Evolutionary conservation across 345 rosid species (phyloP).

Genomic region (Firmiana major): DNA sequence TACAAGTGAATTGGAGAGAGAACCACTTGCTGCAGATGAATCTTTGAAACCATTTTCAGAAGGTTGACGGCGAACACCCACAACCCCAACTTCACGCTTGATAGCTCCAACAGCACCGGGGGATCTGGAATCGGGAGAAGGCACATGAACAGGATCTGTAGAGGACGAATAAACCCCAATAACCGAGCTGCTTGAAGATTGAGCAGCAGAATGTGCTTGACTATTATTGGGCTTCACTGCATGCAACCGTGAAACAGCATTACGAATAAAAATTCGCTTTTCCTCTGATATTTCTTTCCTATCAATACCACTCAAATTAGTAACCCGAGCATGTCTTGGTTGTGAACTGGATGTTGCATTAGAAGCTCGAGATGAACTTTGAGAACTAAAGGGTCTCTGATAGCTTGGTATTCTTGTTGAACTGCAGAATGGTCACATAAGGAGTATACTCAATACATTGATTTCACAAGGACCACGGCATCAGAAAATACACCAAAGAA

Average conservation of each 20-base stretch:
- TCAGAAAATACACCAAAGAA: not conserved
- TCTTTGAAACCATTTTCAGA: slow-evolving; percentile 48
- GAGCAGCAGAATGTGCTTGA: slow-evolving; percentile 33
- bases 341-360: slow-evolving; percentile 32
- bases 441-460: not conserved
- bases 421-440: slow-evolving; percentile 14
- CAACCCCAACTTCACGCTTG: slow-evolving; percentile 88
- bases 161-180: slow-evolving; percentile 85
- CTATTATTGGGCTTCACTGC: slow-evolving; percentile 30
- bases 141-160: slow-evolving; percentile 91
- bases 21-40: slow-evolving; percentile 35
- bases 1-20: slow-evolving; percentile 44
- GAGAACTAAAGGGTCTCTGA: slow-evolving; percentile 29
- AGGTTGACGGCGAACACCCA: slow-evolving; percentile 58
- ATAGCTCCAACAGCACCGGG: slow-evolving; percentile 78
- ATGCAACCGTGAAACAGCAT: slow-evolving; percentile 33
- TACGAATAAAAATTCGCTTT: slow-evolving; percentile 26
- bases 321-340: slow-evolving; percentile 28
- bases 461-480: not conserved
- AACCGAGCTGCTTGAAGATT: slow-evolving; percentile 57
- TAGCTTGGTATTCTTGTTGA: slow-evolving; percentile 34
- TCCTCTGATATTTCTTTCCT: slow-evolving; percentile 35
- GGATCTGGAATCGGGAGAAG: slow-evolving; percentile 83
- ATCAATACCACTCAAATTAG: slow-evolving; percentile 24
- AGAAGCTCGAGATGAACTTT: slow-evolving; percentile 29